phyloP scores from a whole-genome alignment of 2,329 filamentous ascomycete species.

The Talaromyces sp. region DNA sequence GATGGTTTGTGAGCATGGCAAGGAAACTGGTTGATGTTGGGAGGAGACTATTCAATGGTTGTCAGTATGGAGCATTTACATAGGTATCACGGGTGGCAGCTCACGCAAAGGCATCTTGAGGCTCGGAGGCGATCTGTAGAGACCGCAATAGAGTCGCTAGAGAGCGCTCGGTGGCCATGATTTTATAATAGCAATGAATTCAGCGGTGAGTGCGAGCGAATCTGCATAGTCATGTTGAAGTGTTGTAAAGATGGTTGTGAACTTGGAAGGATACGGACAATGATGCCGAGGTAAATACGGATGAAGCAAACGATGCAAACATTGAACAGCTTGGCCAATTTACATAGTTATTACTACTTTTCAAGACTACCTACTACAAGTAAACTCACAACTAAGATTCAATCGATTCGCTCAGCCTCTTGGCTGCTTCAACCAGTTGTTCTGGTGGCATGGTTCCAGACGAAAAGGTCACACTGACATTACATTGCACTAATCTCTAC shows the following conservation, averaged over 20 bases:
- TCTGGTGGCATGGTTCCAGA: too few relatives aligned
- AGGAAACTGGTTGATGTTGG: conserved; percentile 51
- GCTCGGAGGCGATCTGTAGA: conserved; percentile 57
- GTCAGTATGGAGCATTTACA: conserved; percentile 20
- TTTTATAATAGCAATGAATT: neutral
- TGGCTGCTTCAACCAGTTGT: too few relatives aligned
- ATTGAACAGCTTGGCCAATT: too few relatives aligned
- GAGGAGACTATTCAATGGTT: conserved; percentile 40
- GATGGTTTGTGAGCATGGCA: conserved; percentile 56
- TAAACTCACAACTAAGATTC: too few relatives aligned
- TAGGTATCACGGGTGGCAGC: conserved; percentile 18
- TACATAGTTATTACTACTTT: too few relatives aligned
- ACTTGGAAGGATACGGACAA: neutral
- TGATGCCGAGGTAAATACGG: conserved; percentile 2
- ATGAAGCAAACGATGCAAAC: neutral
- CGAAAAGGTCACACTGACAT: neutral
- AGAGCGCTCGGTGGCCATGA: conserved; percentile 61
- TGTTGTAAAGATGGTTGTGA: neutral
- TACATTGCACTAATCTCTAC: neutral
- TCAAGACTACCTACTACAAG: too few relatives aligned
- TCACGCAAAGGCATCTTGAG: conserved; percentile 61
- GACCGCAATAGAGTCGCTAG: conserved; percentile 60
- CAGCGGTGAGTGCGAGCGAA: neutral
- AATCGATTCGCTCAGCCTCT: too few relatives aligned
- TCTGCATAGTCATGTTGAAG: neutral